Conservation (phyloP, 2,329 filamentous ascomycete species). For the Rutstroemia sydowiana region DNA sequence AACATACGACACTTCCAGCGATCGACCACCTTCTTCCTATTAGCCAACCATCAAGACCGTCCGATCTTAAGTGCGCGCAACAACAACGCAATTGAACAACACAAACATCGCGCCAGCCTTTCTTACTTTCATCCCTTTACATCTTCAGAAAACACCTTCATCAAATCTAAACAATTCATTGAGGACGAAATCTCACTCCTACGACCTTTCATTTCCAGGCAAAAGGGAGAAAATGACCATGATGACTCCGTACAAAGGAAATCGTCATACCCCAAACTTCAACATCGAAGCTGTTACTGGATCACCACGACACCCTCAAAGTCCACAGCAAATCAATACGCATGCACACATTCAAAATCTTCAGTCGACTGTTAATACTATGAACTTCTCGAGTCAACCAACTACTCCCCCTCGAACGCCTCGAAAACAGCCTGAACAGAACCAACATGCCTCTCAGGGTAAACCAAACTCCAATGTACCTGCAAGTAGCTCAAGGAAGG, state of each 20-base stretch:
- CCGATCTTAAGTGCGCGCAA: background rate
- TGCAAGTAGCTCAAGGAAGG: slow-evolving; percentile 26
- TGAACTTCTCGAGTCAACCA: slow-evolving; percentile 18
- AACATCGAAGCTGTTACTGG: slow-evolving; percentile 17
- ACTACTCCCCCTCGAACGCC: slow-evolving; percentile 31
- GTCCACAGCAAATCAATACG: slow-evolving; percentile 39
- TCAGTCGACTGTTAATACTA: slow-evolving; percentile 19
- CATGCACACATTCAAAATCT: slow-evolving; percentile 33
- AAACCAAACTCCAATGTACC: slow-evolving; percentile 14
- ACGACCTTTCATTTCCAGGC: slow-evolving; percentile 9
- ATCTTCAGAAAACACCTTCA: background rate
- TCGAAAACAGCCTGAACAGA: slow-evolving; percentile 19
- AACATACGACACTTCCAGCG: slow-evolving; percentile 18
- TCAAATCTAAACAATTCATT: slow-evolving; percentile 18
- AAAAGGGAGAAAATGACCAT: slow-evolving; percentile 39
- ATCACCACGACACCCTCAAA: slow-evolving; percentile 32
- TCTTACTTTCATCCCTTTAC: background rate
- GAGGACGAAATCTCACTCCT: slow-evolving; percentile 40
- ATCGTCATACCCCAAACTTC: slow-evolving; percentile 28
- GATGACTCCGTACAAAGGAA: slow-evolving; percentile 33
- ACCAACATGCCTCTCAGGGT: slow-evolving; percentile 15
- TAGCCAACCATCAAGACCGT: slow-evolving; percentile 6
- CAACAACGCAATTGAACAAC: slow-evolving; percentile 1
- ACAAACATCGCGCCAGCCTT: background rate
- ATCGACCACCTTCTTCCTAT: slow-evolving; percentile 19